Percentiles rank a stretch among this genome's conserved stretches.
phyloP scores from a whole-genome alignment of 75 land plant genomes.

The Sequoiadendron giganteum region DNA sequence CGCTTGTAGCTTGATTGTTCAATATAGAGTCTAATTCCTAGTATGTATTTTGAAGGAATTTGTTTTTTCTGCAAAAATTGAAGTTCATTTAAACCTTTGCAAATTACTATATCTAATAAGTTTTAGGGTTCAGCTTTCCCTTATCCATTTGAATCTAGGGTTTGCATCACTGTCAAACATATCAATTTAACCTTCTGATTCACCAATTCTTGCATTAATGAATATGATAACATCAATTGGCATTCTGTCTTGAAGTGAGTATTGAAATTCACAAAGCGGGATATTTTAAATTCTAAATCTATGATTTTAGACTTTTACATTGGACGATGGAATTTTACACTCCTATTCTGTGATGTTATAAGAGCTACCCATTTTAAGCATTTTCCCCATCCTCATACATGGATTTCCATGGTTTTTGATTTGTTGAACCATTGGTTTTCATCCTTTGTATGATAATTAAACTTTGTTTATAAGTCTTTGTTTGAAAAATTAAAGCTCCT shows the following conservation, averaged over 20 bases:
- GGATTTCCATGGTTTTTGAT: background rate
- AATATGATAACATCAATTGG: background rate
- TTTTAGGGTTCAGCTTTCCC: background rate
- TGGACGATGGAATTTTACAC: background rate
- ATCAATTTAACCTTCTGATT: background rate
- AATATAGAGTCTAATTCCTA: background rate
- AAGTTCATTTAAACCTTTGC: background rate
- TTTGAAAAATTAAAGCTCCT: background rate
- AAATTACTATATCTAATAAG: background rate
- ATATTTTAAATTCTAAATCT: background rate
- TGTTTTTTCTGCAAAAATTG: background rate
- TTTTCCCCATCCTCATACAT: no score
- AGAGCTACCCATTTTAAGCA: background rate
- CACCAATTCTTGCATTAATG: background rate
- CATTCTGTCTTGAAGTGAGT: background rate
- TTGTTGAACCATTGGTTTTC: background rate
- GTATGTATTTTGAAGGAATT: background rate
- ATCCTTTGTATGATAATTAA: background rate
- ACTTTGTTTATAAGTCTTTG: background rate
- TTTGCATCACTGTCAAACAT: background rate
- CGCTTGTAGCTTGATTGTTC: background rate
- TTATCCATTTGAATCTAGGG: background rate
- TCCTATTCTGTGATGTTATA: background rate
- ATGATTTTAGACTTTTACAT: background rate
- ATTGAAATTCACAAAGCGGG: background rate